These are phyloP conservation scores for Huntiella abstrusa DNA, from an alignment of 2,329 filamentous ascomycete species.

Conservation along the genomic window DNA sequence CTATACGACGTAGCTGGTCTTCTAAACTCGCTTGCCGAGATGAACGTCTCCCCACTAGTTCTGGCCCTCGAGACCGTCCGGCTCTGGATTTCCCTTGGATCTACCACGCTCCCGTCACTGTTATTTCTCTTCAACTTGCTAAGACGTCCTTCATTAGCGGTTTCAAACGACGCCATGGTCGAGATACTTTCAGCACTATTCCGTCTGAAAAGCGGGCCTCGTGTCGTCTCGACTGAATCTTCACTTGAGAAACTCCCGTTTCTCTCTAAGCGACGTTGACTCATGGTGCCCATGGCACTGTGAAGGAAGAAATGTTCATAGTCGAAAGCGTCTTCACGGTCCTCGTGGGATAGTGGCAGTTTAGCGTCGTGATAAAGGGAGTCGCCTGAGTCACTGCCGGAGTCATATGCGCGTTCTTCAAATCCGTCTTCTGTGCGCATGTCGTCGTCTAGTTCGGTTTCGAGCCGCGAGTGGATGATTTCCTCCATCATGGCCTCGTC, in stretches of 20 bases:
- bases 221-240: constrained; percentile 42
- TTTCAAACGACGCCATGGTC: constrained; percentile 36
- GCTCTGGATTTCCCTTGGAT: neutral
- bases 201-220: constrained; percentile 28
- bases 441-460: constrained; percentile 21
- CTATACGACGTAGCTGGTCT: constrained; percentile 5
- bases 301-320: constrained; percentile 93
- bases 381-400: constrained; percentile 43
- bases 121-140: constrained; percentile 22
- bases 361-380: constrained; percentile 45
- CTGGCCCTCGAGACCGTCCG: constrained; percentile 8
- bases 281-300: constrained; percentile 69
- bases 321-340: constrained; percentile 86
- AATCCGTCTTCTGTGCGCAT: constrained; percentile 21
- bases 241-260: constrained; percentile 38
- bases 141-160: constrained; percentile 31
- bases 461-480: constrained; percentile 8
- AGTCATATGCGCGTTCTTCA: constrained; percentile 21
- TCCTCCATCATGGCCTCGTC: constrained; percentile 2
- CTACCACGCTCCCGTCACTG: constrained; percentile 12
- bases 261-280: constrained; percentile 28
- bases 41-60: constrained; percentile 16
- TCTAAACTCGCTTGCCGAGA: constrained; percentile 11
- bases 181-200: constrained; percentile 31
- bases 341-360: constrained; percentile 60